Conservation (phyloP, 1,139 yeast genomes). For the Geotrichum histeridarum region DNA sequence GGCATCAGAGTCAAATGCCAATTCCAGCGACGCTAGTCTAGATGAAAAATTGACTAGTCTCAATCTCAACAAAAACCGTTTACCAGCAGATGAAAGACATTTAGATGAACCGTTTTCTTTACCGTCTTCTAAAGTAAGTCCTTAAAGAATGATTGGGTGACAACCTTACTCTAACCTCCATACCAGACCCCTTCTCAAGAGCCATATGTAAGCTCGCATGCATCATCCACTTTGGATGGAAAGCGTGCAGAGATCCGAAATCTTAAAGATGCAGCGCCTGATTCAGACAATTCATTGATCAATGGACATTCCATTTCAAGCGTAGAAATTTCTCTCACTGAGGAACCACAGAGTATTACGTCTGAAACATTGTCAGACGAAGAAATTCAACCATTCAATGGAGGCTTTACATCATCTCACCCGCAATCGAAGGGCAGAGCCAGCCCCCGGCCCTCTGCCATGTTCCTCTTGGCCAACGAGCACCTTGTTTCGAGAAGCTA, state of each 20-base stretch:
- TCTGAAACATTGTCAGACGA: slow-evolving; percentile 2
- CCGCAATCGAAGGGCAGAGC: background rate
- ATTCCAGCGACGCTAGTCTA: background rate
- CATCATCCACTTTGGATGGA: slow-evolving; percentile 3
- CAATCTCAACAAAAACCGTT: slow-evolving; percentile 28
- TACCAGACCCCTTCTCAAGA: background rate
- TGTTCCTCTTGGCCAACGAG: slow-evolving; percentile 6
- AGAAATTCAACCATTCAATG: background rate
- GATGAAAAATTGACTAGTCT: slow-evolving; percentile 22
- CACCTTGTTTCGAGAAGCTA: slow-evolving; percentile 9
- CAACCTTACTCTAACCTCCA: slow-evolving; percentile 1
- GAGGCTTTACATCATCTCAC: background rate
- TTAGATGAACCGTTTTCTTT: slow-evolving; percentile 34
- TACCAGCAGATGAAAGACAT: slow-evolving; percentile 31
- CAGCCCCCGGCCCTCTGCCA: slow-evolving; percentile 13
- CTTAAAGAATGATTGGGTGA: slow-evolving; percentile 21
- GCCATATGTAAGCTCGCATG: no score
- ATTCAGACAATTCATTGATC: background rate
- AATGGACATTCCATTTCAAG: background rate
- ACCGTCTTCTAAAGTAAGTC: slow-evolving; percentile 32
- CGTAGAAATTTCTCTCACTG: background rate
- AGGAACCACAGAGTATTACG: background rate
- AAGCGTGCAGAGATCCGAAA: slow-evolving; percentile 9
- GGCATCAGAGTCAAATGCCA: background rate
- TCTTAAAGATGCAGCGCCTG: background rate